Evolutionary conservation across 495 filamentous ascomycete species (phyloP).

Genomic region (Immersiella caudata): DNA sequence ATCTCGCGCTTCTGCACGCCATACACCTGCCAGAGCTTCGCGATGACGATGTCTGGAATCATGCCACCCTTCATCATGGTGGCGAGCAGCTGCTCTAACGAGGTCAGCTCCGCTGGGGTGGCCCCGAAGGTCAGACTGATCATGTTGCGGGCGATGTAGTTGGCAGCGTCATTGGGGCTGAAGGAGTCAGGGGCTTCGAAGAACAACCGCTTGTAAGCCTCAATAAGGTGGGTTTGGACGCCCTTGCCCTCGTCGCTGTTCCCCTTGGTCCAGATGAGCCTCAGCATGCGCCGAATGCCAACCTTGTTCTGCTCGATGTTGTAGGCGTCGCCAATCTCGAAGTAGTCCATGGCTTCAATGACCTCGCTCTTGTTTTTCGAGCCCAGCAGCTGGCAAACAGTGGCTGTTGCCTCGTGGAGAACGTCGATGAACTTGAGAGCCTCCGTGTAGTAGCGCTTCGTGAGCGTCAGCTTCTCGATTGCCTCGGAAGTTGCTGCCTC

Average conservation of each 20-base stretch:
- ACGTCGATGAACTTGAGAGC: slow-evolving; percentile 93
- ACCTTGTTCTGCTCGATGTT: slow-evolving; percentile 87
- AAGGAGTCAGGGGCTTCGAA: slow-evolving; percentile 91
- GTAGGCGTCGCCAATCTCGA: slow-evolving; percentile 91
- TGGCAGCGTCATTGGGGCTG: slow-evolving; percentile 85
- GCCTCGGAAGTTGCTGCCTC: slow-evolving; percentile 70
- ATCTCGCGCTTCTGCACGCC: slow-evolving; percentile 92
- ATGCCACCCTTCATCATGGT: slow-evolving; percentile 96
- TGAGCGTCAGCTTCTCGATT: slow-evolving; percentile 82
- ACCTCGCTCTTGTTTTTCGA: slow-evolving; percentile 97
- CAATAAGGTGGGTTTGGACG: slow-evolving; percentile 94
- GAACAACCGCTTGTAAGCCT: slow-evolving; percentile 94
- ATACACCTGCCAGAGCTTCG: slow-evolving; percentile 97
- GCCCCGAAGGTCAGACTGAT: slow-evolving; percentile 96
- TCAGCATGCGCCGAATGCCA: slow-evolving; percentile 91
- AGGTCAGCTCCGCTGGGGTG: slow-evolving; percentile 91
- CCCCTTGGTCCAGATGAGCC: slow-evolving; percentile 98
- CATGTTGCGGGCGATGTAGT: slow-evolving; percentile 97
- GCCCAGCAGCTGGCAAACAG: slow-evolving; percentile 82
- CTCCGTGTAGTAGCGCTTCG: slow-evolving; percentile 85
- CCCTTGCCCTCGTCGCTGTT: slow-evolving; percentile 99
- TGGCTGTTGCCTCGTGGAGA: slow-evolving; percentile 75
- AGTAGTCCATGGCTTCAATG: slow-evolving; percentile 99
- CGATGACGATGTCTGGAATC: slow-evolving; percentile 81
- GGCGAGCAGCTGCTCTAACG: slow-evolving; percentile 87